A percentile compares a stretch with the other conserved stretches of the same genome.
Evolutionary conservation across 73 alveolate species (phyloP).

Genomic region (Paraurostyla sp.): DNA sequence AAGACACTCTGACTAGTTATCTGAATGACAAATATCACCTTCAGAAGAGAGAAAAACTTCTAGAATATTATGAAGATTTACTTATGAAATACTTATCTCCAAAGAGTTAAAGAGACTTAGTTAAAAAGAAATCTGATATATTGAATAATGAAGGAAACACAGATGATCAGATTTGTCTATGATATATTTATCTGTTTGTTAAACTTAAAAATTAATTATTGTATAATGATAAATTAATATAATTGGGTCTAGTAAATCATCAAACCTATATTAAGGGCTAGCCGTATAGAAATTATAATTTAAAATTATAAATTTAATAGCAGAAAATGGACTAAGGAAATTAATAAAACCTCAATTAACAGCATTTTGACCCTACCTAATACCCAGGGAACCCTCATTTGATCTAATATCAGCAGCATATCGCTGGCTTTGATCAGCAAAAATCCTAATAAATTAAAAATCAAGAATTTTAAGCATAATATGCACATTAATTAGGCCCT

Average conservation of each 20-base stretch:
- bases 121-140: constrained; percentile 5
- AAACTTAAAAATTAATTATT: not conserved
- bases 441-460: not conserved
- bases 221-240: not conserved
- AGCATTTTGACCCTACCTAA: not conserved
- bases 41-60: not conserved
- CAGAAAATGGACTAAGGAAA: constrained; percentile 45
- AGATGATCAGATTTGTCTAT: not conserved
- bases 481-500: not conserved
- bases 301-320: constrained; percentile 51
- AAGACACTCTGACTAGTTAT: constrained; percentile 13
- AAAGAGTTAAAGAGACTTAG: not conserved
- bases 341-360: constrained; percentile 22
- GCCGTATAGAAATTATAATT: constrained; percentile 61
- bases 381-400: not conserved
- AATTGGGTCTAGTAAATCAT: constrained; percentile 34
- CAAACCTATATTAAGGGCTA: constrained; percentile 59
- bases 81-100: not conserved
- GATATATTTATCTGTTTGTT: too few species aligned
- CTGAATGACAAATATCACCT: constrained; percentile 12
- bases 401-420: not conserved
- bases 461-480: not conserved
- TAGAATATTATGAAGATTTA: not conserved
- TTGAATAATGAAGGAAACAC: not conserved
- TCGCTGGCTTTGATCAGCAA: not conserved